Evolutionary conservation across 495 filamentous ascomycete species (phyloP), one percentile per base, ranked within the genome.

Genomic region (Amphirosellinia nigrospora): DNA sequence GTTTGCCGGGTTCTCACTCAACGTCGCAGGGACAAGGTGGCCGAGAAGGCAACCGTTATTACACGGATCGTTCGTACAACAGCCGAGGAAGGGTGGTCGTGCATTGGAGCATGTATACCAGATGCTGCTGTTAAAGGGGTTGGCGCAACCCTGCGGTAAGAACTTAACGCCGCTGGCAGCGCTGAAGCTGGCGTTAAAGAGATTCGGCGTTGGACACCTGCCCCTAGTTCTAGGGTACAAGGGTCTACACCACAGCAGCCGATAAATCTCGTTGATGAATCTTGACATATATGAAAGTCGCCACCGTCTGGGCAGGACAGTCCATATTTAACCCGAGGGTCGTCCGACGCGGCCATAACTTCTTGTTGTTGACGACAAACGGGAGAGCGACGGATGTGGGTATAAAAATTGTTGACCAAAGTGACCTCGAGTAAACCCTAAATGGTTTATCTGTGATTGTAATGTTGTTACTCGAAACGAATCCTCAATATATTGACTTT

Each of bases 241-340:
- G 80, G 79, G 28, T 81, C 32, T 59, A 60, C 70, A 36, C 67
- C 74, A 56, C 80, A 81, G 63, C 80, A 82, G 0, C 80, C 80
- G 8, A 82, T 19, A 52, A 82, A 82, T 34, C 73, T 62, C n/a
- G 59, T 48, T 6, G 36, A 55, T 7, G 45, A 68, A 10, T 72
- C 62, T 13, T 60, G 39, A 67, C 80, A 81, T 26, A 77, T 74
- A 63, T 82, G 76, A 62, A 78, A 79, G 0, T 32, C 32, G 45
- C 80, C 75, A n/a, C 66, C 73, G 0, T 0, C 60, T 11, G 80
- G 79, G 52, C 80, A 82, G 4, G 70, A 72, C 9, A 79, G 62
- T 0, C 79, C 79, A 16, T 59, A 68, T 28, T 48, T 56, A 26
- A 48, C 32, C 3, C 50, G 50, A 15, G 65, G 65, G 21, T 68